phyloP scores from a whole-genome alignment of 164 flowering plant species.

The Stephania cephalantha region DNA sequence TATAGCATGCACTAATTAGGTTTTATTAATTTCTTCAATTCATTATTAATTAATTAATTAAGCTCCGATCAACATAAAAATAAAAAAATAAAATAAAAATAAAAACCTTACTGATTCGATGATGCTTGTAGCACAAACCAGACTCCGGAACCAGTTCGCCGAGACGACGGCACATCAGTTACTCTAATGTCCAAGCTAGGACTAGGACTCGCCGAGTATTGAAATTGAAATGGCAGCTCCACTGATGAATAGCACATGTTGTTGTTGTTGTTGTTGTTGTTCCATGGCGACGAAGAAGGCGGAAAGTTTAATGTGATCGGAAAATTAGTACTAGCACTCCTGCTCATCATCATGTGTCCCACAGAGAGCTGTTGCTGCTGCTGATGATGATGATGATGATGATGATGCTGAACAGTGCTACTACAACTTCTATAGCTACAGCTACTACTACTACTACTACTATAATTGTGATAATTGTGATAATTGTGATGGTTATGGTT shows the following conservation, averaged over 20 bases:
- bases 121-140: conserved; percentile 88
- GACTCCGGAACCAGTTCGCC: conserved; percentile 54
- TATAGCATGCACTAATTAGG: neutral
- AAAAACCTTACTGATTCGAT: conserved; percentile 47
- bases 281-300: conserved; percentile 33
- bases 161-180: conserved; percentile 43
- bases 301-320: conserved; percentile 19
- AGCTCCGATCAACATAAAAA: too few species aligned
- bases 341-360: too few species aligned
- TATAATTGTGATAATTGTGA: too few species aligned
- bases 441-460: too few species aligned
- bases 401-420: conserved; percentile 15
- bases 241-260: conserved; percentile 18
- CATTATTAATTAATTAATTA: too few species aligned
- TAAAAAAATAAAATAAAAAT: too few species aligned
- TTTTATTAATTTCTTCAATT: neutral
- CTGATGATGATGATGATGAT: conserved; percentile 24
- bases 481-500: too few species aligned
- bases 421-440: neutral
- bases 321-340: neutral
- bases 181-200: conserved; percentile 23
- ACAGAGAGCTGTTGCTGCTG: conserved; percentile 1
- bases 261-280: neutral
- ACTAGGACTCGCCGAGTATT: neutral
- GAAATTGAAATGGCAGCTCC: conserved; percentile 27